Conservation (phyloP, 2,329 filamentous ascomycete species). For the Calonectria montana region DNA sequence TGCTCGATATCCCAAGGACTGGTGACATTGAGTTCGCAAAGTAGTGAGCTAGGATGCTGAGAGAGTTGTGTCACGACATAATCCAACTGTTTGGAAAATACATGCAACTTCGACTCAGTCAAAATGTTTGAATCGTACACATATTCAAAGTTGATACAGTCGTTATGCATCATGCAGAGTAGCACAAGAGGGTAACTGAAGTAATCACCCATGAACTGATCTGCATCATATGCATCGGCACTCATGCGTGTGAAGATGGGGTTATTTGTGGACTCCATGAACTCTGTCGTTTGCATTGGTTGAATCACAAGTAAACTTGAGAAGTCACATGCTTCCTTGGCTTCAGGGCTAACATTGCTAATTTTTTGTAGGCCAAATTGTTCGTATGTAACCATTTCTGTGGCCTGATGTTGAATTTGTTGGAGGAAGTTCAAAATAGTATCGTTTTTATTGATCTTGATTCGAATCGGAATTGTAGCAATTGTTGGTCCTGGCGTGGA, state of each 20-base stretch:
- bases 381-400: conserved; percentile 6
- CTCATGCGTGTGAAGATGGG: neutral
- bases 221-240: neutral
- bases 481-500: conserved; percentile 19
- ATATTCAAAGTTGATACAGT: neutral
- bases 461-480: conserved; percentile 4
- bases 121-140: neutral
- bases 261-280: neutral
- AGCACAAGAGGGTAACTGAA: neutral
- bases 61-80: neutral
- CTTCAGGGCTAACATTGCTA: neutral
- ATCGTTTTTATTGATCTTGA: neutral
- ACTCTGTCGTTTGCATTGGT: neutral
- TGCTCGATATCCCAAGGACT: neutral
- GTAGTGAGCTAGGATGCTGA: neutral
- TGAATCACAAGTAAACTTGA: conserved; percentile 9
- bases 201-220: conserved; percentile 41
- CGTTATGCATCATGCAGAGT: neutral
- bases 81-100: neutral
- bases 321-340: conserved; percentile 5
- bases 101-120: neutral
- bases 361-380: conserved; percentile 13
- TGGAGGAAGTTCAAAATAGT: neutral
- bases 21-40: neutral
- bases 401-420: neutral